Base-by-base conservation (phyloP, 306 rosid species). In the Fragaria vesca region DNA sequence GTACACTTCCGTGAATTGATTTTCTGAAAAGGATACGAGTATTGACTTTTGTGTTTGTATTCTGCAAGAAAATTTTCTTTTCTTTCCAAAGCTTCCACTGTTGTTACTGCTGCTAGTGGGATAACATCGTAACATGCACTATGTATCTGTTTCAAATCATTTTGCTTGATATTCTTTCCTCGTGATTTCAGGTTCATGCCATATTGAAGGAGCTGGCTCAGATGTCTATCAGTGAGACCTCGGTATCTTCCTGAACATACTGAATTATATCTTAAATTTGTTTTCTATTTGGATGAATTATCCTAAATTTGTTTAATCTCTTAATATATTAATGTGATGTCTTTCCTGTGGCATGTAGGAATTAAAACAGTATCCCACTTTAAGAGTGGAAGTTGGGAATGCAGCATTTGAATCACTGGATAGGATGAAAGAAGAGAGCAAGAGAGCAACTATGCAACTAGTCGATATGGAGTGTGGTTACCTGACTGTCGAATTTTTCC, bases 401-500 rank as follows among this genome's bases (percentile, higher is more conserved):
- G 88, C 84, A 52, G 86, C 86, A 43, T 52, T 79, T 28, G 84
- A 79, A 38, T 85, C 88, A 0, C 70, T 85, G 69, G 88, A 82
- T 7, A 79, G 86, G 72, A 76, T 85, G 86, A 82, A 76, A 72
- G 82, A 82, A 67, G 88, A 85, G 69, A 82, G 88, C 78, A 85
- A 82, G 78, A 85, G 73, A 74, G 86, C 86, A 32, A 74, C 84
- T 46, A 67, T 85, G 18, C 84, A 73, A 55, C 77, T 85, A 17
- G 89, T 85, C 3, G 89, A 85, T 32, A 85, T 85, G 89, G 89
- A 85, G 46, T 79, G 82, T 30, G 86, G 86, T 54, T 85, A 85
- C 82, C 76, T 85, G 38, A 85, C 89, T 2, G 86, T 85, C 2
- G 89, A 85, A 40, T 85, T 82, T 75, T 82, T 85, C 70, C 84